Base-by-base conservation (phyloP, 495 filamentous ascomycete species). In the Clohesyomyces aquaticus region DNA sequence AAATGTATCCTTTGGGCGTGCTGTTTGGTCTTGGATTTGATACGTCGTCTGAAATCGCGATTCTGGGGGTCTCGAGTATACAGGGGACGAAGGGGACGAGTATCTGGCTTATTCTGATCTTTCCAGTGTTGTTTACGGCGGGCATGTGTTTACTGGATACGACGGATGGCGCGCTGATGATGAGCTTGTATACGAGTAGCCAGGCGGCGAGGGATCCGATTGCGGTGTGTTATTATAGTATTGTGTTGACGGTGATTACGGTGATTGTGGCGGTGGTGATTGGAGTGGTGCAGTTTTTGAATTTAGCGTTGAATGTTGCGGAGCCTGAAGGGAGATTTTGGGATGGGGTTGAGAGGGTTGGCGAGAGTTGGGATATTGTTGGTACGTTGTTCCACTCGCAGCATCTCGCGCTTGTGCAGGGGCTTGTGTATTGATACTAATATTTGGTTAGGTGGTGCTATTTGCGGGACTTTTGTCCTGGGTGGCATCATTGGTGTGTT, bases 1-100 rank as follows among this genome's bases (percentile, higher is more conserved):
- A 98, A 75, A 98, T 97, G 93, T 88, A 96, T 72, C 91, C 91
- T 4, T 77, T 98, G 3, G 93, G 93, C 3, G 79, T 96, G 2
- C 72, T 97, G 21, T 98, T 98, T 75, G 94, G 94, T 16, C 79
- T 97, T 10, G 94, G 94, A 0, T 98, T 98, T 73, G 94, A 98
- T 75, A 97, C 94, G 0, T 95, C 90, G 32, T 93, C 89, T 18
- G 94, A 98, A 74, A 89, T 98, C 70, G 94, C 94, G 0, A 78
- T 98, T 1, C 76, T 98, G 3, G 93, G 94, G 0, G 96, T 97
- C 61, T 88, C 91, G 0, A 89, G 87, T 22, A 85, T 98, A 3
- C 85, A 96, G 72, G 92, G 87, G 1, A 86, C 89, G 1, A 82
- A 88, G 70, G 93, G 93, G 19, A 96, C 91, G 16, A 88, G 85